Base-by-base conservation (phyloP, 768 basidiomycete species). In the Russula lepida region DNA sequence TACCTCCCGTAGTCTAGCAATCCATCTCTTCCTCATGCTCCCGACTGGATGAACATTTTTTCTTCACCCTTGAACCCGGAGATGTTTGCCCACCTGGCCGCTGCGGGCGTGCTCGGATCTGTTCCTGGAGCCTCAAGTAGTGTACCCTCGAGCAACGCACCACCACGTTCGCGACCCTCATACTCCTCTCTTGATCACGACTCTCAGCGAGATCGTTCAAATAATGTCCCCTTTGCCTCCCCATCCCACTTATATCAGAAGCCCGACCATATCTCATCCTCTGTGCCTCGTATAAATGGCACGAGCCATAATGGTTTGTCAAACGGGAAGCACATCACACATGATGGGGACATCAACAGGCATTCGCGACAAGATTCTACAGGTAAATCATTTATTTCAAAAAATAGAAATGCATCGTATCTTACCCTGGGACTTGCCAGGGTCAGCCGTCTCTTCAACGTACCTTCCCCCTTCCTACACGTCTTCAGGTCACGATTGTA, bases 41-140 rank as follows among this genome's bases (percentile, higher is more conserved):
- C 70, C n/a, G 77, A 78, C 35, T 89, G 87, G 87, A 73, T 71
- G 27, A 74, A 76, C 65, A 55, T 86, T 21, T 86, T 86, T 70
- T 75, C 85, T n/a, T 70, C 79, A 4, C 82, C 88, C 2, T 74
- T 88, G 53, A 78, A 84, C 62, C 82, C 84, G 6, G 69, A 78
- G 47, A 73, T 83, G 35, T 87, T 86, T 67, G 80, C 83, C 43
- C 78, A 80, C 37, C 78, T 88, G 46, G 78, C 82, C 13, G 80
- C 85, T 3, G 83, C 82, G 67, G 83, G 81, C 66, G 75, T 82
- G 49, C 72, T 88, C 43, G 76, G 74, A 52, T 76, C 76, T 65
- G 69, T 66, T 68, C 68, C 68, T 47, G 72, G 64, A 49, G 64
- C 68, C 48, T 71, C 76, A 27, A 74, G 74, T 33, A 76, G 75